These are phyloP conservation scores for Metschnikowia noctiluminum DNA, from an alignment of 805 yeast genomes.

Conservation along the genomic window DNA sequence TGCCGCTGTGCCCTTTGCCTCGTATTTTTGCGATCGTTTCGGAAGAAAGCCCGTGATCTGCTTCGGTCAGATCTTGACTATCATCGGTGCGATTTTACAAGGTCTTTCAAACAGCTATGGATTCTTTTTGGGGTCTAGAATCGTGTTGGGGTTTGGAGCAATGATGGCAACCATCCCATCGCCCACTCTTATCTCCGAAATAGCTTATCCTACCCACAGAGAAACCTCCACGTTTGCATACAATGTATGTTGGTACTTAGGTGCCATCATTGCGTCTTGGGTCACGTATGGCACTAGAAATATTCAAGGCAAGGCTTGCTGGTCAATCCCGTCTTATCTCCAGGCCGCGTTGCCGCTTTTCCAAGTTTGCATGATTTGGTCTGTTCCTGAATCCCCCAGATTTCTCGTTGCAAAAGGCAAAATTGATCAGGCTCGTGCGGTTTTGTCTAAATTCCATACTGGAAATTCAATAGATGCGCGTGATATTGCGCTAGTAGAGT, in stretches of 20 bases:
- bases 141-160: slow-evolving; percentile 48
- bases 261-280: slow-evolving; percentile 54
- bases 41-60: slow-evolving; percentile 40
- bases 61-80: slow-evolving; percentile 24
- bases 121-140: slow-evolving; percentile 42
- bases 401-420: slow-evolving; percentile 40
- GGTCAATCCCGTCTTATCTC: slow-evolving; percentile 54
- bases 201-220: slow-evolving; percentile 44
- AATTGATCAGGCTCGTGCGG: slow-evolving; percentile 39
- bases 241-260: slow-evolving; percentile 52
- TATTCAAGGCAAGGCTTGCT: slow-evolving; percentile 26
- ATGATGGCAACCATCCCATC: slow-evolving; percentile 41
- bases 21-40: slow-evolving; percentile 29
- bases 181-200: slow-evolving; percentile 50
- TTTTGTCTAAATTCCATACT: slow-evolving; percentile 41
- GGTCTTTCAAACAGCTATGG: slow-evolving; percentile 32
- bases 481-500: slow-evolving; percentile 18
- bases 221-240: slow-evolving; percentile 36
- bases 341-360: slow-evolving; percentile 48
- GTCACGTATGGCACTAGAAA: slow-evolving; percentile 45
- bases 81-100: slow-evolving; percentile 38
- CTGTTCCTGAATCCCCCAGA: slow-evolving; percentile 51
- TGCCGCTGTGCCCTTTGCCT: slow-evolving; percentile 21
- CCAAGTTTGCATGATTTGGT: slow-evolving; percentile 25
- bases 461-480: slow-evolving; percentile 31